A percentile compares a stretch with the other conserved stretches of the same genome.
Evolutionary conservation across 306 rosid genomes (phyloP).

Genomic region (Castanea crenata): DNA sequence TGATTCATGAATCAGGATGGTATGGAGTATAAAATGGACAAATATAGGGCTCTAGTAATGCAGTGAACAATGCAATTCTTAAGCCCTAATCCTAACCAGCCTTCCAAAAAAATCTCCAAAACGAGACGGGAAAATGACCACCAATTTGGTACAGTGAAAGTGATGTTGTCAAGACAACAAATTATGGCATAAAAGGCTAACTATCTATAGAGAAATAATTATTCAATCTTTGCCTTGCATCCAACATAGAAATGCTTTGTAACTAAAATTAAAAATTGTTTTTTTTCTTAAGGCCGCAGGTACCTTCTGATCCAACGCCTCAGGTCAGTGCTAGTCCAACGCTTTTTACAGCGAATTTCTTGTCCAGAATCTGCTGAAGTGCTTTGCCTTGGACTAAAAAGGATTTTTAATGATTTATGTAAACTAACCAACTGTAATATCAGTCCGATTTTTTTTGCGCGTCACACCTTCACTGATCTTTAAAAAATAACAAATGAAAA

Average conservation of each 20-base stretch:
- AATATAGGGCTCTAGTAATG: not conserved
- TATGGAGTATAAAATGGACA: not conserved
- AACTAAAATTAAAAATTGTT: too few species aligned
- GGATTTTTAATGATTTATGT: not conserved
- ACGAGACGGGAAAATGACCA: too few species aligned
- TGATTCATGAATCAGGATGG: not conserved
- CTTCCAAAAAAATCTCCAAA: too few species aligned
- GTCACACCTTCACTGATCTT: not conserved
- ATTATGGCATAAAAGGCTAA: too few species aligned
- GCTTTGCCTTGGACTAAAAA: not conserved
- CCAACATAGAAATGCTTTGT: too few species aligned
- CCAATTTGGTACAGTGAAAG: too few species aligned
- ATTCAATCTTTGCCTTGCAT: too few species aligned
- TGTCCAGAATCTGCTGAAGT: not conserved
- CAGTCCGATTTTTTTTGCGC: not conserved
- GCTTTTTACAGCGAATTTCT: not conserved
- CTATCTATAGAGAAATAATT: too few species aligned
- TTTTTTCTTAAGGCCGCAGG: too few species aligned
- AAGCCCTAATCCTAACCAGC: too few species aligned
- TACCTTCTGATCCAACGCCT: not conserved
- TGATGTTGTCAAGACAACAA: too few species aligned
- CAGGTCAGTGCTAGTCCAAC: not conserved
- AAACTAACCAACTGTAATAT: not conserved
- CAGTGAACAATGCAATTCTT: not conserved
- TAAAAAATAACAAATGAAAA: not conserved